Base-by-base conservation (phyloP, 495 filamentous ascomycete genomes). In the Tuber aestivum region DNA sequence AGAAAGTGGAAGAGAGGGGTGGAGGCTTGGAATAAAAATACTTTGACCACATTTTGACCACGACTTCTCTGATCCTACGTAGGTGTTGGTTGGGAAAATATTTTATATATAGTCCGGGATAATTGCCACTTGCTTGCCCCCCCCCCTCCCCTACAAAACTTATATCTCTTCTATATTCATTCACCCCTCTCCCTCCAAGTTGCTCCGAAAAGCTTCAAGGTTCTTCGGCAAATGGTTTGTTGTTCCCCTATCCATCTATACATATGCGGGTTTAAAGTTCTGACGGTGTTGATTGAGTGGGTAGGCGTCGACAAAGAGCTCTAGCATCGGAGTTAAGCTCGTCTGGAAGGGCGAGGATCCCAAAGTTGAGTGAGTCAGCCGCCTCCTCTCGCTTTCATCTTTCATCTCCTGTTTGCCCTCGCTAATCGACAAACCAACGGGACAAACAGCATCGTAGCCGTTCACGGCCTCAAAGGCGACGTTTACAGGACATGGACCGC, bases 381-480 rank as follows among this genome's bases (percentile, higher is more conserved):
- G 38, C 38, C 8, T 35, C 23, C 27, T 71, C 69, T 72, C 50
- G 50, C 56, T 71, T 56, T 68, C 10, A 10, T 10, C 38, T 41
- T 69, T 72, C 41, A 37, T 37, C 27, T n/a, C 50, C n/a, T 5
- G 14, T 14, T 74, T 12, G n/a, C 21, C 23, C 48, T 48, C 65
- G 48, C 74, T 84, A 71, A 84, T 69, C 41, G 72, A 44, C n/a
- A 27, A 61, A 61, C 68, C 37, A 35, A 65, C 27, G 27, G 44
- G 70, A 65, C 61, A 35, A 45, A 40, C 70, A 85, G 83, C 72
- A 83, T 85, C 73, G 83, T 83, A 38, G 81, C 81, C n/a, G 92
- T 97, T 61, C 93, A 97, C 82, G 93, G 93, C 71, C 86, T 97
- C 41, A 94, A 94, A 79, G 93, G 93, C 35, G 87, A 93, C 73